Evolutionary conservation across 116 monocot species (phyloP), one percentile per base, ranked within the genome.

Genomic region (Trichopus zeylanicus): DNA sequence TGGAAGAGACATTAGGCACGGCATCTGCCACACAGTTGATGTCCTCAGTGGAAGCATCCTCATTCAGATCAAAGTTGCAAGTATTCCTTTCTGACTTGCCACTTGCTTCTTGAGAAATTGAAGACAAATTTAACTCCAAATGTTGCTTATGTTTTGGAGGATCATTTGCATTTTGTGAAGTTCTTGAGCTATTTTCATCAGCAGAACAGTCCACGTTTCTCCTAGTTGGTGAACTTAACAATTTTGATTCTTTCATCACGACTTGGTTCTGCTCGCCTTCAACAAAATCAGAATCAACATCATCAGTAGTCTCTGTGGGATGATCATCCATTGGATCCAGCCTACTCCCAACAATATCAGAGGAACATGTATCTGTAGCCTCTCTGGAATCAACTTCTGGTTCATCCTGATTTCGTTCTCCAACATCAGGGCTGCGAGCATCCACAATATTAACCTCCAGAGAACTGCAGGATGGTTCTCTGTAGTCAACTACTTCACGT

Each of bases 31-130:
- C 16, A 25, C 34, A 63, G 32, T 81, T 66, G 26, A 35, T 13
- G 26, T 78, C 84, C 27, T 84, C 91, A 10, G 29, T 48, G 51
- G 59, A 77, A 23, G 73, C 37, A 71, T 81, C 78, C 56, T 74
- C 84, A 59, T 97, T 97, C 56, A 97, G 73, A 73, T 97, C 87
- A 38, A 97, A 82, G 16, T 53, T 32, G 16, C 70, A 80, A 53
- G 21, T 71, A 15, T 52, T 64, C 28, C 59, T 62, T 1, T 65
- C 76, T 67, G n/a, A 22, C 20, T 56, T 62, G 20, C 35, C 62
- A 33, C 18, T 34, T 51, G 67, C 55, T 34, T 61, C 59, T 11
- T 59, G 64, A 67, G 61, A 27, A 56, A 30, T 18, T 7, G 69
- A 56, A 63, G 55, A 0, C 30, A 18, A 38, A 27, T 74, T 71